Base-by-base conservation (phyloP, 495 filamentous ascomycete species). In the Copromyces sp. region DNA sequence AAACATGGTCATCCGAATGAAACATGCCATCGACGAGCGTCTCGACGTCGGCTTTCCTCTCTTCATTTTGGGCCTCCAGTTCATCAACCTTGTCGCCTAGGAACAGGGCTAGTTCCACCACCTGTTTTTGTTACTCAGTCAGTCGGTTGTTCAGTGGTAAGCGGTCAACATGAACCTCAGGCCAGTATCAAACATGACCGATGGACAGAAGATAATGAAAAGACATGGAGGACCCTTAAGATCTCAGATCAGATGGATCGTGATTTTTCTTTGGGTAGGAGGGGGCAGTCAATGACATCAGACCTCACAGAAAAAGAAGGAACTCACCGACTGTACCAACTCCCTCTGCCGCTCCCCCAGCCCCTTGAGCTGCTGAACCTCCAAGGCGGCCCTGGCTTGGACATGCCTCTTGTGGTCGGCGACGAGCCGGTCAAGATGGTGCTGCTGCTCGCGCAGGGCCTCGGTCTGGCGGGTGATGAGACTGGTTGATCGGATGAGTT, bases 381-480 rank as follows among this genome's bases (percentile, higher is more conserved):
- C 78, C 38, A 82, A 61, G 20, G 73, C 69, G 9, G 76, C 71
- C 12, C 82, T 78, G 35, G 77, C 75, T 41, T 83, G 75, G 32
- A 44, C 41, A 44, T 72, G 75, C 39, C 76, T 74, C 29, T 75
- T 73, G 68, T 70, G 71, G 37, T 47, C 78, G 70, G 74, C 78
- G 11, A 84, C 77, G 14, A 86, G 78, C 7, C 81, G 74, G 42
- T 72, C 76, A 42, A 86, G 77, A 47, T 81, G 81, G 29, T 84
- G 82, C 35, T 83, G 83, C 75, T 86, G 84, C 69, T 61, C 29
- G 41, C 73, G 76, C 42, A 86, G 32, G 0, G 77, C 72, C 73
- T 86, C 83, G n/a, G 74, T 83, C 73, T 86, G 84, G 69, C 82
- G 81, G 45, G 80, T 79, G 47, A 86, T 86, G 45, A 80, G 78